phyloP scores from a whole-genome alignment of 768 basidiomycete genomes.

The Scleroderma bovista region DNA sequence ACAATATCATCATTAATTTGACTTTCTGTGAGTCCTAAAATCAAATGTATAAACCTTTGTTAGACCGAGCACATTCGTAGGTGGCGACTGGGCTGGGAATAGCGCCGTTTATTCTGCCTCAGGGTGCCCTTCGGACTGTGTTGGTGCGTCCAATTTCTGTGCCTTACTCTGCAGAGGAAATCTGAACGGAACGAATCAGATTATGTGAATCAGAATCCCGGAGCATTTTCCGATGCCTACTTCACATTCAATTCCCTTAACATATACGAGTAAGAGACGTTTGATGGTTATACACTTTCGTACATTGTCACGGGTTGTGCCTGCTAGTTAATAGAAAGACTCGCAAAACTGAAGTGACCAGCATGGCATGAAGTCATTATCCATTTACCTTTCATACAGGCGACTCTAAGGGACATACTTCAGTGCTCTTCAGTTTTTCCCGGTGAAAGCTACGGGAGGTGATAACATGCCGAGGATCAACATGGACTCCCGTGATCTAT shows the following conservation, averaged over 20 bases:
- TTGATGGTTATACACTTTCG: neutral
- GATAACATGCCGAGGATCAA: too few relatives aligned
- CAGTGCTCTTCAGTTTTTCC: too few relatives aligned
- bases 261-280: constrained; percentile 26
- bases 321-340: too few relatives aligned
- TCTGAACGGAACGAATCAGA: constrained; percentile 1
- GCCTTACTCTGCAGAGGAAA: too few relatives aligned
- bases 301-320: too few relatives aligned
- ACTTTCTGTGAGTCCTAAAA: constrained; percentile 12
- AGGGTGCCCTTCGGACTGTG: constrained; percentile 23
- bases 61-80: constrained; percentile 13
- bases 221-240: constrained; percentile 33
- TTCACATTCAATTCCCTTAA: constrained; percentile 33
- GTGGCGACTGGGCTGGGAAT: constrained; percentile 27
- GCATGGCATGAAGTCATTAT: too few relatives aligned
- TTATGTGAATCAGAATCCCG: constrained; percentile 29
- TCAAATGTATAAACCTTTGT: neutral
- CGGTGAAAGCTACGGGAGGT: too few relatives aligned
- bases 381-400: too few relatives aligned
- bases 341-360: too few relatives aligned
- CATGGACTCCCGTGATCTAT: too few relatives aligned
- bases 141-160: constrained; percentile 11
- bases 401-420: too few relatives aligned
- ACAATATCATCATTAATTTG: constrained; percentile 59
- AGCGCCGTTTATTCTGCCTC: constrained; percentile 11